Evolutionary conservation across 2,329 filamentous ascomycete genomes (phyloP).

Genomic region (Blastomyces gilchristii): DNA sequence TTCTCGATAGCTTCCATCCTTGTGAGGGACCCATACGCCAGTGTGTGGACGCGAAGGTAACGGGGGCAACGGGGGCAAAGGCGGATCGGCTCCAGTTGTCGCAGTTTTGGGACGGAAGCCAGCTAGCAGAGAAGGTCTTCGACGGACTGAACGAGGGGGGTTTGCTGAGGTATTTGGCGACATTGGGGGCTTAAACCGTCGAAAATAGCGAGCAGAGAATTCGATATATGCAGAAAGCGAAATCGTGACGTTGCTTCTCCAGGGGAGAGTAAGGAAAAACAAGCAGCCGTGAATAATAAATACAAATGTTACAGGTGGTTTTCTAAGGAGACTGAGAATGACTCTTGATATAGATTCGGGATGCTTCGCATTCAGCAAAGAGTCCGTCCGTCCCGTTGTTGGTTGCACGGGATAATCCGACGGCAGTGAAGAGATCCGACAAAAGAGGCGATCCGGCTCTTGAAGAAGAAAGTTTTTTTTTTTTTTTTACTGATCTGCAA

Average conservation of each 20-base stretch:
- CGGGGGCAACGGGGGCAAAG: constrained; percentile 3
- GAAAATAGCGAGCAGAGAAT: neutral
- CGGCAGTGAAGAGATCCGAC: neutral
- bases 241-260: neutral
- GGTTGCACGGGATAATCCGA: neutral
- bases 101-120: constrained; percentile 31
- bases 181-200: constrained; percentile 4
- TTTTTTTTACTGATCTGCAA: neutral
- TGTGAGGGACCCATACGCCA: constrained; percentile 12
- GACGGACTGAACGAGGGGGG: constrained; percentile 9
- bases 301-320: neutral
- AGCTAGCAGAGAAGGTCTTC: constrained; percentile 31
- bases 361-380: neutral
- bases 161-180: constrained; percentile 8
- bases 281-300: neutral
- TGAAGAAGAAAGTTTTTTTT: too few species aligned
- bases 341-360: neutral
- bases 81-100: constrained; percentile 23
- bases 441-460: neutral
- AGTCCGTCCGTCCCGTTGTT: neutral
- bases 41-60: constrained; percentile 9
- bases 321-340: neutral
- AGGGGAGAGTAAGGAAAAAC: neutral
- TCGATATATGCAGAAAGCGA: neutral
- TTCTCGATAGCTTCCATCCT: constrained; percentile 12